Base-by-base conservation (phyloP, 306 rosid genomes). In the Adenanthera pavonina region DNA sequence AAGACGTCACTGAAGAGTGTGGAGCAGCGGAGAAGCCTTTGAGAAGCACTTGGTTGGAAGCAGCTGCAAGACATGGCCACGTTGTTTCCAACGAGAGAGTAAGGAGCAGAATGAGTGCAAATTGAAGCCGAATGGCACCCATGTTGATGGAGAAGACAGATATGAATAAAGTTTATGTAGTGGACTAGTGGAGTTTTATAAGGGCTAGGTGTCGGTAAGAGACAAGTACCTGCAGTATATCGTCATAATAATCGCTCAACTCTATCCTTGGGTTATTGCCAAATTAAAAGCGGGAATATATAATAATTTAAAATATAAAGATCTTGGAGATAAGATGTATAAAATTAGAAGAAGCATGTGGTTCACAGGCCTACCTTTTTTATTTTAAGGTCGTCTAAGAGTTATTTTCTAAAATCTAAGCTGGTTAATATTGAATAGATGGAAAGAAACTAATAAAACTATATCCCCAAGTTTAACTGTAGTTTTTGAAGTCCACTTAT, bases 11-110 rank as follows among this genome's bases (percentile, higher is more conserved):
- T 47, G 90, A 67, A 11, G 90, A 74, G 57, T 87, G 78, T 6
- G 94, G 94, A 11, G 73, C 16, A 30, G 86, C 86, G 25, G 83
- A 79, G 87, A 93, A 95, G 72, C 97, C 97, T 52, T 0, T 67
- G 30, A 20, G 84, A 49, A 95, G 89, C 78, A 82, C 84, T 19
- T 36, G 84, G 19, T 41, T 15, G 36, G 86, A 25, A 61, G 53
- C 38, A 68, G 82, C 77, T 49, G 80, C 79, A 9, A 65, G 44
- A 9, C 80, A 74, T 40, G 70, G 52, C 33, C 76, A 17, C 13
- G 81, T 14, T 33, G 57, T 62, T 0, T 43, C 5, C 3, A 81
- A 3, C 76, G 41, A 77, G 52, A 94, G 10, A 12, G 85, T 2
- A 44, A 41, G 16, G 10, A 89, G 52, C 13, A 10, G 6, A 6